A percentile compares a stretch with the other conserved stretches of the same genome.
Conservation (phyloP, 257 asterid genomes). For the Rubia yunnanensis region DNA sequence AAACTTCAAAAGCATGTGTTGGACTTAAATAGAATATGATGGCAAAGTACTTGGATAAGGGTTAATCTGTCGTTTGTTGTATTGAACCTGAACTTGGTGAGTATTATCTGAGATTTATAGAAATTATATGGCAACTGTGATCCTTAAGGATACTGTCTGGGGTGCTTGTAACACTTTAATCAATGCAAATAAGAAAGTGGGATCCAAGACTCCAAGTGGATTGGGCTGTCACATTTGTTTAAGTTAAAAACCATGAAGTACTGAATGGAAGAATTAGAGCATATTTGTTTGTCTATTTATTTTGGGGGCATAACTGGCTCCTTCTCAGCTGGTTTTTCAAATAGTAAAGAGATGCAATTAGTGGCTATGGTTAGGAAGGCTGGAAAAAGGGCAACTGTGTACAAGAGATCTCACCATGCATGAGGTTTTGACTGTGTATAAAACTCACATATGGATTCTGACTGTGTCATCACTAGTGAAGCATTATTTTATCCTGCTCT, state of each 20-base stretch:
- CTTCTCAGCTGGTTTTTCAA: neutral
- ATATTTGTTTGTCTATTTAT: neutral
- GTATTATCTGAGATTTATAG: neutral
- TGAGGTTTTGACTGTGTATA: neutral
- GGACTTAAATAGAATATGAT: neutral
- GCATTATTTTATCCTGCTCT: neutral
- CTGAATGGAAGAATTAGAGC: neutral
- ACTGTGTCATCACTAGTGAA: neutral
- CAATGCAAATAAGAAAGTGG: neutral
- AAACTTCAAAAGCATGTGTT: neutral
- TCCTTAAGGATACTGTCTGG: neutral
- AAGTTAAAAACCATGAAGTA: neutral
- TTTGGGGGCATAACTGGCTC: neutral
- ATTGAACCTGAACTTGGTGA: neutral
- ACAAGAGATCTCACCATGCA: neutral
- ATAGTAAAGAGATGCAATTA: neutral
- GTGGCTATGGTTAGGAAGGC: neutral
- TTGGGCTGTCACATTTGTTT: neutral
- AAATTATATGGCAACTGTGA: neutral
- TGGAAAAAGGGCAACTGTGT: neutral
- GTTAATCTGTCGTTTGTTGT: neutral
- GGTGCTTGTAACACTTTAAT: neutral
- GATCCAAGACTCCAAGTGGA: neutral
- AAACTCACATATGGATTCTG: neutral
- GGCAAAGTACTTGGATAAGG: neutral